Evolutionary conservation across 2,329 filamentous ascomycete genomes (phyloP).

Genomic region (Lecanicillium sp.): DNA sequence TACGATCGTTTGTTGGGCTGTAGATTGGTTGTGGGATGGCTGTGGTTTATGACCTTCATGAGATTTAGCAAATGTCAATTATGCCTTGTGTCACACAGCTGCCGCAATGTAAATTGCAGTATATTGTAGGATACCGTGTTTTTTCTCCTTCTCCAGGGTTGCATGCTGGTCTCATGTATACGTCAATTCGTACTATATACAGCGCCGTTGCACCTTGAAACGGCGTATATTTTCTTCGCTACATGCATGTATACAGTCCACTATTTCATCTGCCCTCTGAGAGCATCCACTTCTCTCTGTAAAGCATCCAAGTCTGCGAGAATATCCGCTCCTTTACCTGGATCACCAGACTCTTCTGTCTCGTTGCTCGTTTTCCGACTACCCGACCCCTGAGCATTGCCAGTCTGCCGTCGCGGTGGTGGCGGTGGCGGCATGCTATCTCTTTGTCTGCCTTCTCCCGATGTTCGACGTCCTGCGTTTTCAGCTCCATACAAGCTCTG

Average conservation of each 20-base stretch:
- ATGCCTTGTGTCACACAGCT: no score
- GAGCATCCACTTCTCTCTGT: constrained; percentile 67
- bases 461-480: constrained; percentile 19
- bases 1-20: constrained; percentile 39
- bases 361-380: constrained; percentile 10
- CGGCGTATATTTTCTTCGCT: no score
- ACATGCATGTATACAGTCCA: no score
- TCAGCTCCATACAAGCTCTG: constrained; percentile 34
- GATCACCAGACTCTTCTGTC: constrained; percentile 10
- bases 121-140: no score
- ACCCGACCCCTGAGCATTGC: constrained; percentile 23
- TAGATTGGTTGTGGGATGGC: constrained; percentile 9
- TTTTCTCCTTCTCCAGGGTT: no score
- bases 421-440: constrained; percentile 28
- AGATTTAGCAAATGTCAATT: no score
- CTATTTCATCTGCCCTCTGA: constrained; percentile 23
- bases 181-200: no score
- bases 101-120: no score
- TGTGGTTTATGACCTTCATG: no score
- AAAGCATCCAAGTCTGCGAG: constrained; percentile 64
- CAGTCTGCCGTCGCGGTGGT: constrained; percentile 40
- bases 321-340: constrained; percentile 45
- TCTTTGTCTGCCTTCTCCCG: constrained; percentile 19
- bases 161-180: no score
- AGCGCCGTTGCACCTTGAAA: no score